These are phyloP conservation scores for Poa pratensis DNA, from an alignment of 176 grass and related monocot species.

Conservation along the genomic window DNA sequence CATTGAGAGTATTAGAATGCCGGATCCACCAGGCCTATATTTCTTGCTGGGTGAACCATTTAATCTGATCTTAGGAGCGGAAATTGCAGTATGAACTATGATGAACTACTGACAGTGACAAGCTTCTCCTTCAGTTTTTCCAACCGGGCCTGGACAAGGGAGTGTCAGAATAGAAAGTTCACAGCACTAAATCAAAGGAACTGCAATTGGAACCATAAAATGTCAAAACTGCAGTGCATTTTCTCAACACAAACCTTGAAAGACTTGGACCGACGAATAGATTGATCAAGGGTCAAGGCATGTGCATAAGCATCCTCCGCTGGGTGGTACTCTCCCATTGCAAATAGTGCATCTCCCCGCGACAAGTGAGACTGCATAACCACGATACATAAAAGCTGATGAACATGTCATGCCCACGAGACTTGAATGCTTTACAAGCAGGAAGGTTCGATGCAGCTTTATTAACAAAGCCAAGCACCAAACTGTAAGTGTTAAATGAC, in stretches of 20 bases:
- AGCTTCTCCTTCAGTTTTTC: slow-evolving; percentile 70
- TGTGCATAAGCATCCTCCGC: slow-evolving; percentile 68
- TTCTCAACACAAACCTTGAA: slow-evolving; percentile 70
- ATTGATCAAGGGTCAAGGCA: slow-evolving; percentile 80
- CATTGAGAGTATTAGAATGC: not conserved
- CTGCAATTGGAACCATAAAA: slow-evolving; percentile 15
- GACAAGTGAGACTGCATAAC: slow-evolving; percentile 71
- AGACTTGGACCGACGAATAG: slow-evolving; percentile 70
- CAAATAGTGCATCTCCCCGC: slow-evolving; percentile 68
- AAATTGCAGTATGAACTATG: slow-evolving; percentile 35
- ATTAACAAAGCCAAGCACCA: not conserved
- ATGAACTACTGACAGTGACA: slow-evolving; percentile 37
- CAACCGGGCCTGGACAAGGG: slow-evolving; percentile 59
- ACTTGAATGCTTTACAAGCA: not conserved
- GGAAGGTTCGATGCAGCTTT: not conserved
- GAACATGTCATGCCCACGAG: not conserved
- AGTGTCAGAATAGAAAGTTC: slow-evolving; percentile 28
- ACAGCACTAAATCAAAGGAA: not conserved
- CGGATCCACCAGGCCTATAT: not conserved
- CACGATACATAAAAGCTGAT: slow-evolving; percentile 5
- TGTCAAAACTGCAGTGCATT: not conserved
- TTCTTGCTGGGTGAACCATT: slow-evolving; percentile 30
- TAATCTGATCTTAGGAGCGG: not conserved
- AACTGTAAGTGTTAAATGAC: not conserved
- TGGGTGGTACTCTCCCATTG: slow-evolving; percentile 57